Evolutionary conservation across 2,329 filamentous ascomycete genomes (phyloP).

Genomic region (Ophiostoma novo-ulmi): DNA sequence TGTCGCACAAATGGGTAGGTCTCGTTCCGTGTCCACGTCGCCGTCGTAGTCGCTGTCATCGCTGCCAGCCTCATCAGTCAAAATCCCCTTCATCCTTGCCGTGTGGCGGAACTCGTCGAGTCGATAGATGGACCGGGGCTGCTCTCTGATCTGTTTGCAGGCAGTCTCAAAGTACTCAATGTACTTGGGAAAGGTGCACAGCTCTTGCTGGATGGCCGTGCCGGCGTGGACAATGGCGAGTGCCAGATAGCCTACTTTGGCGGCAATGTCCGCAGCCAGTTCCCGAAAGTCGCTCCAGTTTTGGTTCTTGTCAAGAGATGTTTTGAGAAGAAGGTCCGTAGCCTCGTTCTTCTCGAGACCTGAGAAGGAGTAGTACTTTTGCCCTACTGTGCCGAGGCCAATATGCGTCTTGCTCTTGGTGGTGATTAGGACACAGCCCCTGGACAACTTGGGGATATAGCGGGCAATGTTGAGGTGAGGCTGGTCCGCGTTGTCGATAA

Average conservation of each 20-base stretch:
- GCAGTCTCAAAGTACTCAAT: constrained; percentile 8
- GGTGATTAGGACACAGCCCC: constrained; percentile 13
- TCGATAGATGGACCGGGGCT: not conserved
- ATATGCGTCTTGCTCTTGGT: constrained; percentile 13
- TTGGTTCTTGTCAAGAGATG: not conserved
- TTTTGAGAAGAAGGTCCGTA: not conserved
- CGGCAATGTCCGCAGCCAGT: not conserved
- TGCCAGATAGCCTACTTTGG: constrained; percentile 10
- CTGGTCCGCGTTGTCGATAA: constrained; percentile 18
- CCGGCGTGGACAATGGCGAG: constrained; percentile 17
- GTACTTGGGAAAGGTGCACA: constrained; percentile 8
- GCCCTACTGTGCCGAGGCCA: constrained; percentile 9
- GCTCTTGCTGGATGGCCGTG: constrained; percentile 2
- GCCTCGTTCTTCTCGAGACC: constrained; percentile 5
- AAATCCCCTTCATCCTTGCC: not conserved
- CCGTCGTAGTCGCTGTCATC: constrained; percentile 13
- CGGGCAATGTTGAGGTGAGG: constrained; percentile 3
- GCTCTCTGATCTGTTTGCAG: constrained; percentile 6
- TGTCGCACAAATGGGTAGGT: constrained; percentile 10
- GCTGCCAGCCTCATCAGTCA: not conserved
- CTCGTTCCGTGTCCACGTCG: constrained; percentile 6
- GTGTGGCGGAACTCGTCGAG: not conserved
- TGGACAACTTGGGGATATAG: not conserved
- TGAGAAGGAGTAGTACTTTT: not conserved
- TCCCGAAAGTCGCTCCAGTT: not conserved